These are phyloP conservation scores for Aspergillus carlsbadensis DNA, from an alignment of 495 filamentous ascomycete genomes.

Conservation along the genomic window DNA sequence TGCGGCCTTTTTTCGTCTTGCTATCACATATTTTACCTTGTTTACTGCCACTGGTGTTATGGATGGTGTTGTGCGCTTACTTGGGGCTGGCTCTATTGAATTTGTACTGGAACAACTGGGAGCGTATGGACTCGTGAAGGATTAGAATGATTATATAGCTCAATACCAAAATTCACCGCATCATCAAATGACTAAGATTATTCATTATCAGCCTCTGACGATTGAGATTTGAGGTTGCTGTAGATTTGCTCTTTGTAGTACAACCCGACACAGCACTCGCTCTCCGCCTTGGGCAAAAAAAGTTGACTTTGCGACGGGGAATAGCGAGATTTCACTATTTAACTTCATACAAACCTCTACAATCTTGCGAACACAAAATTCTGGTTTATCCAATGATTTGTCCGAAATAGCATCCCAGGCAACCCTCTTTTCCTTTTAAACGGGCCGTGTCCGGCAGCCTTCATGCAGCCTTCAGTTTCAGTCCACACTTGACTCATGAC, in stretches of 20 bases:
- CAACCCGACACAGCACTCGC: no score
- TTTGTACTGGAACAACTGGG: background rate
- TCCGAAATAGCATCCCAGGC: no score
- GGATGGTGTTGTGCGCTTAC: background rate
- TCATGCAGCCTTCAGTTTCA: background rate
- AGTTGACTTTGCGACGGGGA: no score
- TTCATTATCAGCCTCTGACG: no score
- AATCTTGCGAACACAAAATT: no score
- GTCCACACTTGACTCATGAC: slow-evolving; percentile 6
- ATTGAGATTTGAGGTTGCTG: no score
- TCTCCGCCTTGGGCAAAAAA: background rate
- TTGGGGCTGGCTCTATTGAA: slow-evolving; percentile 1
- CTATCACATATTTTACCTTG: background rate
- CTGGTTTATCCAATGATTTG: no score
- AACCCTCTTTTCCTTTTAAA: background rate
- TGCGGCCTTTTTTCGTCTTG: slow-evolving; percentile 9
- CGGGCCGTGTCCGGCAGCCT: background rate
- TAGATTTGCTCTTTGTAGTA: no score
- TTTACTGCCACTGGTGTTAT: slow-evolving; percentile 6
- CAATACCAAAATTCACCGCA: background rate
- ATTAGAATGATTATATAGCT: slow-evolving; percentile 6
- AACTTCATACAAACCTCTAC: no score
- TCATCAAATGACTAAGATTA: no score
- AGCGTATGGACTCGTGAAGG: slow-evolving; percentile 1
- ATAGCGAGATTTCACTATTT: no score